Evolutionary conservation across 257 asterid species (phyloP).

Genomic region (Solanum ossicruentum): DNA sequence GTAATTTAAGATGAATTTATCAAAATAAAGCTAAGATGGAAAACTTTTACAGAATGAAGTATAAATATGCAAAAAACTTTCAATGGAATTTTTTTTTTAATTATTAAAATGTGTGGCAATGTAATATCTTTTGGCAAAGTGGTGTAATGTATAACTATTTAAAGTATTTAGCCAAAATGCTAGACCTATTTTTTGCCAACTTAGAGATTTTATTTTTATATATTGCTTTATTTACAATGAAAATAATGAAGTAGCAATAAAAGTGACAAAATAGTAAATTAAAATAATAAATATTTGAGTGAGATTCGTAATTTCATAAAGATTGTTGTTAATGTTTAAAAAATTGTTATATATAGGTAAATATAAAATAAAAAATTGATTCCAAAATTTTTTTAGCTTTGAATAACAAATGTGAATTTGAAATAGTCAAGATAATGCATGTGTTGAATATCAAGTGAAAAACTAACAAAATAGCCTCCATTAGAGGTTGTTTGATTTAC

Average conservation of each 20-base stretch:
- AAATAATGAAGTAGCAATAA: not conserved
- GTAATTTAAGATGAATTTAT: not conserved
- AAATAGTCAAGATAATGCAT: too few species aligned
- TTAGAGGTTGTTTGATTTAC: not conserved
- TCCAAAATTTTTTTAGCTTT: too few species aligned
- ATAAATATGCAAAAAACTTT: too few species aligned
- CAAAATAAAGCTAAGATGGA: too few species aligned
- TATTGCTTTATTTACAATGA: not conserved
- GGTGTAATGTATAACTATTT: not conserved
- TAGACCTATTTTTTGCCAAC: rapidly evolving
- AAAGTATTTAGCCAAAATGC: not conserved
- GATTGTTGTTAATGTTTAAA: not conserved
- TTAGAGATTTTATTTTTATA: not conserved
- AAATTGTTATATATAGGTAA: too few species aligned
- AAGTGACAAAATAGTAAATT: not conserved
- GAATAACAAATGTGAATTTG: too few species aligned
- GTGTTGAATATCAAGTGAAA: too few species aligned
- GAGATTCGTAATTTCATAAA: not conserved
- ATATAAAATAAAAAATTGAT: too few species aligned
- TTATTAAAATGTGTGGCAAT: not conserved
- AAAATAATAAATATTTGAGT: not conserved
- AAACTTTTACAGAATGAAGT: too few species aligned
- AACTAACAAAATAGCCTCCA: not conserved
- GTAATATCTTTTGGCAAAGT: not conserved
- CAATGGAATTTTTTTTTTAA: too few species aligned